Base-by-base conservation (phyloP, 768 basidiomycete genomes). In the Brasilioporus rufonigricans region DNA sequence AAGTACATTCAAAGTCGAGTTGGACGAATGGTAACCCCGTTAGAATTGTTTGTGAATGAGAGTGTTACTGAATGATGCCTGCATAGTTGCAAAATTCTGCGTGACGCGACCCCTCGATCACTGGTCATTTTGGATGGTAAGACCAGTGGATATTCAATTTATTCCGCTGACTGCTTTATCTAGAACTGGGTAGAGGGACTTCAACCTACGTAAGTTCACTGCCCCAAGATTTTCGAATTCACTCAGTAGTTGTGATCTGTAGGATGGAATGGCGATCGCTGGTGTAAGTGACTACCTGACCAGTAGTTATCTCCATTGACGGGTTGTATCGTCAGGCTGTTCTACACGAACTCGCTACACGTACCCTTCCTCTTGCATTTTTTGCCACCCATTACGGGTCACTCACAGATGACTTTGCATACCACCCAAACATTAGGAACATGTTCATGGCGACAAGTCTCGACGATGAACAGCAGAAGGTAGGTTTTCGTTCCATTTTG, bases 201-300 rank as follows among this genome's bases (percentile, higher is more conserved):
- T 96, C 94, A 0, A 98, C 97, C 23, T 93, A 85, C 62, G 90
- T 92, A 66, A 71, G 80, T 73, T 14, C 38, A 10, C 23, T n/a
- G 48, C 24, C 4, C 23, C 27, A 21, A 24, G n/a, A 14, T 45
- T 31, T 40, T 19, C 7, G 35, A 36, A 23, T 35, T 60, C 73
- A 67, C 27, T 43, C n/a, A 13, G 19, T 48, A 19, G 50, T 45
- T 39, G 27, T 60, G 12, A 48, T 44, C 16, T 55, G 6, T 71
- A 93, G 85, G 97, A 99, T 70, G 97, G 96, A n/a, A 93, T 98
- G 92, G 93, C 94, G 8, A 98, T 98, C 61, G 96, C 97, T 43
- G 91, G 89, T 51, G 89, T 89, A 71, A 36, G 80, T 71, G 24
- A 35, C 33, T 19, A 33, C 19, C 10, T 7, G 8, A 47, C 5